Base-by-base conservation (phyloP, 2,329 filamentous ascomycete genomes). In the Calonectria fujianensis region DNA sequence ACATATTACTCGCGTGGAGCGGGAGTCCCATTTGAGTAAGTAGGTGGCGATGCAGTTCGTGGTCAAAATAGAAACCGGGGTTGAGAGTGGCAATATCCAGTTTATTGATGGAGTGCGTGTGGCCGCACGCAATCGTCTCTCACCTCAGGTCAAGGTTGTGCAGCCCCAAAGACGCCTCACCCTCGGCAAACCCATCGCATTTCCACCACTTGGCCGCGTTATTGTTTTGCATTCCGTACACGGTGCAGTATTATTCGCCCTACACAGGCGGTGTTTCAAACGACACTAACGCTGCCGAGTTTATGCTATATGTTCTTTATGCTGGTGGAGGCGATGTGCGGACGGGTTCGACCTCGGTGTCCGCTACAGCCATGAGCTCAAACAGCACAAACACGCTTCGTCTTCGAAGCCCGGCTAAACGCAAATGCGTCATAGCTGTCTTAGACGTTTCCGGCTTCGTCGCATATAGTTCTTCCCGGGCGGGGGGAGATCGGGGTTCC, bases 61-160 rank as follows among this genome's bases (percentile, higher is more conserved):
- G 51, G 50, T 66, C 31, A 69, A 50, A 63, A 66, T 68, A 68
- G 45, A 64, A 63, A 27, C 37, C n/a, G 27, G 39, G 57, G 32
- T 24, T 10, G 18, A 57, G 35, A 57, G 24, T 20, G 35, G 35
- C 37, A 8, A 63, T 63, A 18, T 63, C 35, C 37, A 41, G 27
- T 39, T 41, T 39, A 41, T 20, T 63, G 35, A 63, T 29, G 24
- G 9, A 29, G 35, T 39, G 57, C 5, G 35, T 29, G 32, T 29
- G n/a, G 35, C 57, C 27, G 35, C 24, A 27, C 27, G 16, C 18
- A 29, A 18, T 37, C 14, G 16, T 63, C 57, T 63, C 57, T 39
- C 37, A n/a, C 57, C 57, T 41, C 57, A 29, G 35, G n/a, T 61
- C 35, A 8, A 63, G n/a, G 24, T 29, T 45, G 57, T 39, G 57